Conservation (phyloP, 352 stramenopile species). For the Pythium guiyangense region DNA sequence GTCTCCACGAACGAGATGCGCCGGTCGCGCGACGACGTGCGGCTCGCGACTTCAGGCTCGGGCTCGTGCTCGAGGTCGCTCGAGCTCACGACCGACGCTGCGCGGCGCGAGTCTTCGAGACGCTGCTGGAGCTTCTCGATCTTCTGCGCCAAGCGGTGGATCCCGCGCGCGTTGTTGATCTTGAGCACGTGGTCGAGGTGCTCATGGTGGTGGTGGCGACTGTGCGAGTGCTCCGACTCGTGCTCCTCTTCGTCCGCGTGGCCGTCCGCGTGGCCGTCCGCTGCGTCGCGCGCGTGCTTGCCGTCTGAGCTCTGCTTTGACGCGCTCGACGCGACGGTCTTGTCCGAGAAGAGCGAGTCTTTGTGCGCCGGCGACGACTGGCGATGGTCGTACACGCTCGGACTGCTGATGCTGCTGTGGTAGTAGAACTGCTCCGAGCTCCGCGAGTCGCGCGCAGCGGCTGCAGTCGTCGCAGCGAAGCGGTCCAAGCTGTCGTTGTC, state of each 20-base stretch:
- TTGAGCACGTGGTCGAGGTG: slow-evolving; percentile 16
- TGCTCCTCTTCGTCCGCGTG: not conserved
- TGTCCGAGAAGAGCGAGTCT: slow-evolving; percentile 13
- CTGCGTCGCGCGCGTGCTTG: not conserved
- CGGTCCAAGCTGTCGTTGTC: not conserved
- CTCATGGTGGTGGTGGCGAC: slow-evolving; percentile 1
- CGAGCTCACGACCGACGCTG: slow-evolving; percentile 14
- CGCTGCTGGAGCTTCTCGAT: slow-evolving; percentile 45
- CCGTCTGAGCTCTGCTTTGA: slow-evolving; percentile 12
- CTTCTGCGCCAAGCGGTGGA: slow-evolving; percentile 39
- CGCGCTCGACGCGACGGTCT: slow-evolving; percentile 12
- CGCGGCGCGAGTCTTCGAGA: slow-evolving; percentile 27
- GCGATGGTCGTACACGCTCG: not conserved
- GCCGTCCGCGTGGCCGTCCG: no score
- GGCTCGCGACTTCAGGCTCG: slow-evolving; percentile 18
- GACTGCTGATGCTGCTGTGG: slow-evolving; percentile 3
- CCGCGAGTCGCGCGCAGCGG: not conserved
- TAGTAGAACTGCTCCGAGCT: not conserved
- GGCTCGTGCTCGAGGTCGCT: slow-evolving; percentile 17
- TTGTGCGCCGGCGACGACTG: slow-evolving; percentile 10
- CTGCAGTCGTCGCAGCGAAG: not conserved
- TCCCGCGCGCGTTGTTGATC: slow-evolving; percentile 33
- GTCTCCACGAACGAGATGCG: slow-evolving; percentile 8
- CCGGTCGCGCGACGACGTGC: not conserved
- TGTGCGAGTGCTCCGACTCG: not conserved